Evolutionary conservation across 2,329 filamentous ascomycete genomes (phyloP), one percentile per base, ranked within the genome.

Genomic region (Epichloe brachyelytri): DNA sequence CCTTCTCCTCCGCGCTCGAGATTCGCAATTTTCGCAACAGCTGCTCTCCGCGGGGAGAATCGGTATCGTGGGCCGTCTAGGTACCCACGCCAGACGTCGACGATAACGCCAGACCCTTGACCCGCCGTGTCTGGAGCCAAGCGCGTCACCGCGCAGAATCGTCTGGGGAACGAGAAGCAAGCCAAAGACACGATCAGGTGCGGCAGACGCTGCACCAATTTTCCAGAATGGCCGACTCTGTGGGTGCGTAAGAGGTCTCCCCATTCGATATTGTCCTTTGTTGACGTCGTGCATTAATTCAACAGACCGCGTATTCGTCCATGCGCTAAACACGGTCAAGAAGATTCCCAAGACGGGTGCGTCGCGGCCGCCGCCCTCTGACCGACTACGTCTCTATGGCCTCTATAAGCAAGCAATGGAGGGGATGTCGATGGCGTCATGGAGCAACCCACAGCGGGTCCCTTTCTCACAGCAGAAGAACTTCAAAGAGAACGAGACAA

Each of bases 391-490:
- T 53, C 85, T 98, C 55, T 98, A 98, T 83, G 93, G 93, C 57
- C 78, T 98, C 58, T 98, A 98, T 74, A 98, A 98, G 67, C 93
- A 98, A 70, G 89, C 89, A 55, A 97, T 97, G 93, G 90, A 98
- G 73, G 93, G 46, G 88, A 98, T 68, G 90, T 97, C 36, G 86
- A 93, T 59, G 87, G 88, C 46, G 88, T 97, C 47, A 94, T 96
- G 85, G 84, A 91, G 61, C 80, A 89, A 44, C 91, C 93, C 39
- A 73, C 71, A 41, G 60, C 67, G 47, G 72, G 70, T 19, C 70
- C 71, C 8, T 71, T 73, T 53, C 64, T 75, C 54, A 63, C 71
- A 11, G 60, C 64, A 19, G 76, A 80, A 55, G 80, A 82, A 54
- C 63, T 82, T 2, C 72, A 76, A 56, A 70, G 77, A 50, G 78